Conservation (phyloP, 768 basidiomycete genomes). For the Lactarius sanguifluus region DNA sequence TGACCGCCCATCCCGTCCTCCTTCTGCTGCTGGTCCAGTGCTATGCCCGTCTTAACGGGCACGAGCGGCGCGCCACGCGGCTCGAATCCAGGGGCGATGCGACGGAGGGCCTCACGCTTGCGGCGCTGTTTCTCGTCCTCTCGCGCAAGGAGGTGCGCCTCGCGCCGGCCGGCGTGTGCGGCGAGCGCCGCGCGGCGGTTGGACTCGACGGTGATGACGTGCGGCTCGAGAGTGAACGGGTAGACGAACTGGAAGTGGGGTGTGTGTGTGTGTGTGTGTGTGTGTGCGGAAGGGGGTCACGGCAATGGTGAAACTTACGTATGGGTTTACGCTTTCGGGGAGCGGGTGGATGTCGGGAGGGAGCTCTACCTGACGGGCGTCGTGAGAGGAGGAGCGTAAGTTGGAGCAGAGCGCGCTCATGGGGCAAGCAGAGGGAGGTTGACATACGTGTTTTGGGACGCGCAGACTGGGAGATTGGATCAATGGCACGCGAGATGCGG, state of each 20-base stretch:
- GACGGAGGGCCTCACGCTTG: conserved; percentile 62
- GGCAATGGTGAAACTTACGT: conserved; percentile 51
- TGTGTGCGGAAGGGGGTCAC: background rate
- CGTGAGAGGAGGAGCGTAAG: background rate
- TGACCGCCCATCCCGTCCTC: background rate
- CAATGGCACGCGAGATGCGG: conserved; percentile 73
- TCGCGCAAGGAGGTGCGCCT: conserved; percentile 66
- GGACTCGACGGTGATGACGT: conserved; percentile 73
- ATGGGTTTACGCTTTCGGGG: conserved; percentile 85
- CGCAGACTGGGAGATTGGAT: conserved; percentile 92
- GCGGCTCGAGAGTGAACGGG: conserved; percentile 90
- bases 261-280: background rate
- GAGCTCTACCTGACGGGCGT: conserved; percentile 61
- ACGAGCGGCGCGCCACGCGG: conserved; percentile 19
- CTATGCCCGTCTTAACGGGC: conserved; percentile 12
- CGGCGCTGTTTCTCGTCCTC: conserved; percentile 75
- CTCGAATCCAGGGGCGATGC: conserved; percentile 84
- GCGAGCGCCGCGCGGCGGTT: conserved; percentile 67
- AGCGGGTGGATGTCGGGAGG: conserved; percentile 94
- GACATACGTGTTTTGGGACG: conserved; percentile 72
- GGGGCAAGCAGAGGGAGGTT: background rate
- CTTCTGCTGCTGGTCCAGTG: background rate
- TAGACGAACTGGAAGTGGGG: conserved; percentile 76
- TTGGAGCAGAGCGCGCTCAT: too few relatives aligned
- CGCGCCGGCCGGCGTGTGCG: conserved; percentile 62